These are phyloP conservation scores for Globisporangium apiculatum DNA, from an alignment of 352 stramenopile species.

Conservation along the genomic window DNA sequence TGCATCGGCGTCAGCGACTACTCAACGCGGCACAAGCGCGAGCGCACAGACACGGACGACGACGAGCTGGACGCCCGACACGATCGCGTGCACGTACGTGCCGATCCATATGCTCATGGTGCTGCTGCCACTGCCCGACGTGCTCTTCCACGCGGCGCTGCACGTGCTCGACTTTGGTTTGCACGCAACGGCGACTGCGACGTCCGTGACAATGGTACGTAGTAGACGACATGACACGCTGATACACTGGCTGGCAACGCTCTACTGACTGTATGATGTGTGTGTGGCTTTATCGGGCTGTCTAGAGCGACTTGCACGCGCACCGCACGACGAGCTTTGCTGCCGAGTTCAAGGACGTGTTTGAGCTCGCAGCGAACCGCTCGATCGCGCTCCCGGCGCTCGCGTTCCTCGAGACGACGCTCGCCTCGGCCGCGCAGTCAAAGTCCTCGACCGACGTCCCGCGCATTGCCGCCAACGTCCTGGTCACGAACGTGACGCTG, in stretches of 20 bases:
- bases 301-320: conserved; percentile 36
- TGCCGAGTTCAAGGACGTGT: conserved; percentile 70
- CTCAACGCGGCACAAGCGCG: not conserved
- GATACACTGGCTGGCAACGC: not conserved
- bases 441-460: conserved; percentile 4
- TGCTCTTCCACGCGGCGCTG: conserved; percentile 56
- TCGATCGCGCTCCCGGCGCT: conserved; percentile 38
- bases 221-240: not conserved
- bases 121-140: conserved; percentile 64
- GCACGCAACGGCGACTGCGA: conserved; percentile 16
- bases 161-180: conserved; percentile 59
- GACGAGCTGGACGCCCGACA: conserved; percentile 39
- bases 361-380: conserved; percentile 50
- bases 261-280: conserved; percentile 3
- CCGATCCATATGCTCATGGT: conserved; percentile 60
- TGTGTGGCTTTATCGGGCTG: not conserved
- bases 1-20: not conserved
- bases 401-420: conserved; percentile 35
- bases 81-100: conserved; percentile 49
- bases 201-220: conserved; percentile 40
- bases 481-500: conserved; percentile 45
- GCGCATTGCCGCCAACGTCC: conserved; percentile 30
- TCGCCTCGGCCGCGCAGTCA: conserved; percentile 20
- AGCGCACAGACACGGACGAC: not conserved
- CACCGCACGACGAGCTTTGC: conserved; percentile 47